Base-by-base conservation (phyloP, 352 stramenopile genomes). In the Pythium myriotylum region DNA sequence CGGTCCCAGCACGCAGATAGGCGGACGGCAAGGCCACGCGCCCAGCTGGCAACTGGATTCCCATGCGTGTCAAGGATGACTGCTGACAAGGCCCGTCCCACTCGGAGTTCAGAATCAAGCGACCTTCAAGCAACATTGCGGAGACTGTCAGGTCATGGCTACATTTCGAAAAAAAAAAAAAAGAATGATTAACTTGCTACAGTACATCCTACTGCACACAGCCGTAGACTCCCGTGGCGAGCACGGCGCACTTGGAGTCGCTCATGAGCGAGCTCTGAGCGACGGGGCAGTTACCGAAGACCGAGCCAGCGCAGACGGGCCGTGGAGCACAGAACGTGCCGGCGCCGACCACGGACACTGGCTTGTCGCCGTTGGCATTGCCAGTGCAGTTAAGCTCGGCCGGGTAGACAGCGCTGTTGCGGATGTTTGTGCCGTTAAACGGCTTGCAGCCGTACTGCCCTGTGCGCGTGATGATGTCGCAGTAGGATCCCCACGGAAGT, bases 401-500 rank as follows among this genome's bases (percentile, higher is more conserved):
- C 20, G 57, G 48, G 27, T 54, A 65, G n/a, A 65, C 57, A 12
- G 39, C n/a, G 40, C 19, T 53, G 48, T 45, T 58, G n/a, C 12
- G 40, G 19, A 53, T 43, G 46, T 65, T 42, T 13, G 58, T 46
- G 13, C 58, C 58, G 48, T 53, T 59, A 48, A 37, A 65, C 17
- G 57, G 47, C 43, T 60, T 59, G 50, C 59, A 67, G 14, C 58
- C 58, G 48, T 54, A 67, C 14, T 41, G 39, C 1, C 59, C 59
- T 4, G 52, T 67, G 51, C 52, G 51, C 20, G 43, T 42, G 27
- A 67, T 57, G 37, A 53, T 41, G 17, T 46, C 45, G 24, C 59
- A 67, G 59, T 62, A 67, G 2, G 59, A 62, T 32, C 59, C 52
- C 35, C 22, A 57, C 3, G 41, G 43, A 2, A 67, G 45, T 1